Percentiles rank a stretch among this genome's conserved stretches.
Conservation (phyloP, 768 basidiomycete species). For the Sporobolomyces pararoseus region DNA sequence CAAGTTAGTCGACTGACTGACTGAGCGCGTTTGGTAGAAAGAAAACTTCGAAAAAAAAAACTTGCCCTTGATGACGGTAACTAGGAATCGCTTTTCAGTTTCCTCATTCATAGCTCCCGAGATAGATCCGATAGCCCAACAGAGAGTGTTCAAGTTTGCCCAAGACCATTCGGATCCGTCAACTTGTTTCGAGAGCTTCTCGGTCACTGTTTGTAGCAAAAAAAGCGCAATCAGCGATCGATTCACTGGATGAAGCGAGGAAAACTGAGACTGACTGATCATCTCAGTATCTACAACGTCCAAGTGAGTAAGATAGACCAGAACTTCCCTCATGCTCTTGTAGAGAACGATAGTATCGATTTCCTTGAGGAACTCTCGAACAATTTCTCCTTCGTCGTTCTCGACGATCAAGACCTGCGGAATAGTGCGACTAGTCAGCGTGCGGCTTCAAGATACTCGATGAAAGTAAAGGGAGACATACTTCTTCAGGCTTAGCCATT, state of each 20-base stretch:
- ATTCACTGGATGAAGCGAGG: conserved; percentile 28
- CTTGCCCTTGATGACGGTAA: conserved; percentile 82
- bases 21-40: not conserved
- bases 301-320: conserved; percentile 95
- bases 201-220: conserved; percentile 59
- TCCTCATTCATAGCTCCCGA: conserved; percentile 99
- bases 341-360: conserved; percentile 96
- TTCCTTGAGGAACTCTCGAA: conserved; percentile 88
- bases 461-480: conserved; percentile 46
- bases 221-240: not conserved
- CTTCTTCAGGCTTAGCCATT: conserved; percentile 99
- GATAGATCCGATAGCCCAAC: conserved; percentile 99
- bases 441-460: not conserved
- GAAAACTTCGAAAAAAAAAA: too few relatives aligned
- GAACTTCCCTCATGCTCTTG: conserved; percentile 95
- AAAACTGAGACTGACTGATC: conserved; percentile 53
- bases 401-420: conserved; percentile 89
- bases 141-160: conserved; percentile 97
- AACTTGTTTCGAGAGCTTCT: conserved; percentile 92
- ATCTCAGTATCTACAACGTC: conserved; percentile 95
- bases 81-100: conserved; percentile 96
- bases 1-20: not conserved
- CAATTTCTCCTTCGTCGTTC: conserved; percentile 99
- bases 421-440: not conserved
- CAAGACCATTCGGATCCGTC: conserved; percentile 89